Base-by-base conservation (phyloP, 176 grass and related monocot genomes). In the sorghum (Sorghum bicolor) region DNA sequence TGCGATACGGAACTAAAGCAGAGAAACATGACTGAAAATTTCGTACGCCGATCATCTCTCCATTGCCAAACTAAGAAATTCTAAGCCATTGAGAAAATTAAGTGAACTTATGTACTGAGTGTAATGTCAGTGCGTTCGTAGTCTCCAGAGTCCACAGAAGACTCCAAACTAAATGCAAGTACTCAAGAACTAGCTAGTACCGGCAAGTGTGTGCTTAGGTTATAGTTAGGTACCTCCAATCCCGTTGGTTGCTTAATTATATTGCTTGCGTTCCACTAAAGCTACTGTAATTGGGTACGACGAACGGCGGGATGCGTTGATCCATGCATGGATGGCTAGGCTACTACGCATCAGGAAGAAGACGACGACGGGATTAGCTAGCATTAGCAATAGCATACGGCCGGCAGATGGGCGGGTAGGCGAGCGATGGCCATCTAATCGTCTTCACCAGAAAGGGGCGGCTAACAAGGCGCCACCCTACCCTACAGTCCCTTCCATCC, bases 201-300 rank as follows among this genome's bases (percentile, higher is more conserved):
- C 31, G 64, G 31, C 31, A 67, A 29, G 62, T 32, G 29, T 16
- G 16, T 68, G 34, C 29, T 53, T 53, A 20, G 50, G 1, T 60
- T n/a, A n/a, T n/a, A n/a, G n/a, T n/a, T 10, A 6, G 48, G 48
- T 52, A 52, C 48, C 48, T 24, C 22, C 4, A 3, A 8, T 22
- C 19, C 7, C 22, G 10, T 61, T 26, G 58, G 48, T 36, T 55
- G 52, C 19, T 55, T 76, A 20, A 6, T 58, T n/a, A n/a, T n/a
- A n/a, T n/a, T 76, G 74, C 74, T 76, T 76, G 74, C 31, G 19
- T 25, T 60, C 48, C 50, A 38, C 36, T 58, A 7, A 76, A 60
- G 33, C n/a, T 47, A n/a, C n/a, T n/a, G n/a, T n/a, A n/a, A n/a
- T n/a, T 17, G 44, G 44, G 14, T 47, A 47, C 43, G 12, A 13